A percentile compares a stretch with the other conserved stretches of the same genome.
These are phyloP conservation scores for Orbilia blumenaviensis DNA, from an alignment of 2,329 filamentous ascomycete species.

Conservation along the genomic window DNA sequence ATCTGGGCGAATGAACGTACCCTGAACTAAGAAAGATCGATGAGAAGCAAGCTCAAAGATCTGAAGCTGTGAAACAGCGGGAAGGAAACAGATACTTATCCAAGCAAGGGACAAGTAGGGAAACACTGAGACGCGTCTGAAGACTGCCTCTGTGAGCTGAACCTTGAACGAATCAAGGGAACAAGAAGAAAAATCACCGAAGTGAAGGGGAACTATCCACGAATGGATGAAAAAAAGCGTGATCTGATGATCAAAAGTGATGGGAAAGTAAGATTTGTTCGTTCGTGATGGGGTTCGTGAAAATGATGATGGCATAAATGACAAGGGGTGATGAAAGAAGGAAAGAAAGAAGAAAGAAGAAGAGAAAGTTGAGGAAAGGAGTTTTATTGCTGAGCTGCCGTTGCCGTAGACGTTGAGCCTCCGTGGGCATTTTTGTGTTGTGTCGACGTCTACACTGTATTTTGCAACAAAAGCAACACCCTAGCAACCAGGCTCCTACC, in stretches of 20 bases:
- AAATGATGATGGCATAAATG: not conserved
- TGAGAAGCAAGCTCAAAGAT: too few relatives aligned
- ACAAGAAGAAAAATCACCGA: not conserved
- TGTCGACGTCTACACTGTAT: not conserved
- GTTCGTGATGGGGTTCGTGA: not conserved
- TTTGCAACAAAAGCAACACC: conserved; percentile 16
- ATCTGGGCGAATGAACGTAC: too few relatives aligned
- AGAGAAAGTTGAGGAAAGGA: not conserved
- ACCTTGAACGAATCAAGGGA: not conserved
- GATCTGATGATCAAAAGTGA: not conserved
- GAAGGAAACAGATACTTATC: too few relatives aligned
- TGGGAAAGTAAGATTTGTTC: not conserved
- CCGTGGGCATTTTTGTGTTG: too few relatives aligned
- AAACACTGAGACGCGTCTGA: not conserved
- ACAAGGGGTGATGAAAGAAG: not conserved
- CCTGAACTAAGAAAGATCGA: too few relatives aligned
- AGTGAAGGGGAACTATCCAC: not conserved
- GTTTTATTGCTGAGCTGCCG: too few relatives aligned
- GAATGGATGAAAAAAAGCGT: too few relatives aligned
- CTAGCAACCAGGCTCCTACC: too few relatives aligned
- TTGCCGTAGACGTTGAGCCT: too few relatives aligned
- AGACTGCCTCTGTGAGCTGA: not conserved
- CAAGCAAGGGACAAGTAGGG: too few relatives aligned
- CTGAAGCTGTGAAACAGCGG: too few relatives aligned
- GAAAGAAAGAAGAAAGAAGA: not conserved